Evolutionary conservation across 2,329 filamentous ascomycete species (phyloP), one percentile per base, ranked within the genome.

Genomic region (Scolecobasidium constrictum): DNA sequence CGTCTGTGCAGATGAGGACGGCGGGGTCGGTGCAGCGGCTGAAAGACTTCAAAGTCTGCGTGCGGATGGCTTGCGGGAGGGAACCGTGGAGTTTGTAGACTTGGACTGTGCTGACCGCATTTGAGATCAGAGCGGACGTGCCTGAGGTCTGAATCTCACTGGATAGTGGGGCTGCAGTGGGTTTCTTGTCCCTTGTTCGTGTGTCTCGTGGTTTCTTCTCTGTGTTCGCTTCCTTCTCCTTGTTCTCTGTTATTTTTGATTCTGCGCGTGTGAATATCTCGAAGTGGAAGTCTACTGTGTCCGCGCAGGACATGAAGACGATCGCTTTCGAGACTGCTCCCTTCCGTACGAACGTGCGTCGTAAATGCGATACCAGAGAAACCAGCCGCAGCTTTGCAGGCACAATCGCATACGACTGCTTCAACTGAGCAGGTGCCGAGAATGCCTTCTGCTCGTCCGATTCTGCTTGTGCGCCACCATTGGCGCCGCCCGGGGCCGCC

Each of bases 291-390:
- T 98, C 87, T 46, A 96, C 92, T 1, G 86, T 92, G 59, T 98
- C 92, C 16, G 92, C 88, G 55, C 92, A 98, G 9, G 90, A 94
- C 38, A 98, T 84, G 65, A 98, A 98, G 26, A 98, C 73, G 47
- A 98, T 95, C 17, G 83, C 85, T 62, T 98, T 96, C 85, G 94
- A 95, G 15, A 94, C 84, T 1, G 86, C 86, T 0, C 87, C 90
- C 60, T 83, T 85, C 15, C 88, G 76, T 45, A 86, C 81, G 60
- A 98, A 96, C 0, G 87, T 80, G 15, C 86, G 80, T 58, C 90
- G 93, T 45, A 98, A 69, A 22, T 88, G 75, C 1, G 86, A 82
- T 19, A 87, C 78, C 16, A 98, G 72, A 0, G 90, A 88, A 3
- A 98, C 90, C 3, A 98, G 69, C 22, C 92, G 81, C 48, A 95